Evolutionary conservation across 345 rosid genomes (phyloP).

Genomic region (Noccaea caerulescens): DNA sequence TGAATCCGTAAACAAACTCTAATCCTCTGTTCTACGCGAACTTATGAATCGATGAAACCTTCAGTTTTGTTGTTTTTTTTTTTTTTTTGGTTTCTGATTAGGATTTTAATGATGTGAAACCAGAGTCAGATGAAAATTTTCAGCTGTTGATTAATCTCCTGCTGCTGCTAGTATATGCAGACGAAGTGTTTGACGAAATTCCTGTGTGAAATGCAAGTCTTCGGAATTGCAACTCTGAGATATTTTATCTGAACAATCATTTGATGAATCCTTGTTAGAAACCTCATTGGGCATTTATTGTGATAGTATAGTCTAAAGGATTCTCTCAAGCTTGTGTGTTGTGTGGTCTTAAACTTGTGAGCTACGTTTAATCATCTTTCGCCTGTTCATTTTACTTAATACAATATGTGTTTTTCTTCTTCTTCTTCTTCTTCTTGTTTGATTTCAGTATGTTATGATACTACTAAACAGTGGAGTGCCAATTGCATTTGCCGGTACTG

Average conservation of each 20-base stretch:
- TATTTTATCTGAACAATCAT: neutral
- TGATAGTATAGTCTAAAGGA: neutral
- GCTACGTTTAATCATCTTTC: neutral
- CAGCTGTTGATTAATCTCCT: neutral
- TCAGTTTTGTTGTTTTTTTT: neutral
- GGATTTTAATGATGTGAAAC: neutral
- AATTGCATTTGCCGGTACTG: conserved; percentile 83
- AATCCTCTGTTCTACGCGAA: neutral
- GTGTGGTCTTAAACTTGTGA: conserved; percentile 20
- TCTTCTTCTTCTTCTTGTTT: neutral
- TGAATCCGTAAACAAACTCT: conserved; percentile 63
- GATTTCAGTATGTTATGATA: conserved; percentile 87
- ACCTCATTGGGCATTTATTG: neutral
- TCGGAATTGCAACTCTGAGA: neutral
- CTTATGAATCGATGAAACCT: neutral
- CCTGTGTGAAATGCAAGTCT: conserved; percentile 12
- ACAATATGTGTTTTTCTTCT: neutral
- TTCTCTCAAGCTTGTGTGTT: conserved; percentile 1
- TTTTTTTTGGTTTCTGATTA: neutral
- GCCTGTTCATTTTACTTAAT: neutral
- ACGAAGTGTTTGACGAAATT: conserved; percentile 23
- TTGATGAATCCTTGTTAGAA: neutral
- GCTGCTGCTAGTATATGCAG: neutral
- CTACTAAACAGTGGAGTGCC: conserved; percentile 85
- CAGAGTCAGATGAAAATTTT: neutral